Evolutionary conservation across 2,329 filamentous ascomycete genomes (phyloP), one percentile per base, ranked within the genome.

Genomic region (Geoglossum cookeanum): DNA sequence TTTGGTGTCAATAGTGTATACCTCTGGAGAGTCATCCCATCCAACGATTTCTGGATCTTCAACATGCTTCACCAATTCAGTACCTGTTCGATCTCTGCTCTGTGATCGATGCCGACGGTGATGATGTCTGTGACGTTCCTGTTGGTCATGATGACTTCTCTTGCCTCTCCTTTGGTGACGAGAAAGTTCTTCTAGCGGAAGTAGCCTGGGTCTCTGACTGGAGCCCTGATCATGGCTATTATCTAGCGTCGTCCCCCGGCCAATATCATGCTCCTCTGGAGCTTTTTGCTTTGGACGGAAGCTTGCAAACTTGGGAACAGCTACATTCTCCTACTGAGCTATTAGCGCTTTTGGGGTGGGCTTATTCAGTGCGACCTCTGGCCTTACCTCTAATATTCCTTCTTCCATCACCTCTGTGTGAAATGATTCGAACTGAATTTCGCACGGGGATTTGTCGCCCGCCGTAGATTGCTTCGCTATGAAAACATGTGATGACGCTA

Each of bases 271-370:
- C 53, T 57, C 27, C 15, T 33, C 27, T 15, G 59, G 56, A 35
- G 57, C 8, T 15, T 58, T 56, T 11, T 64, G 57, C 59, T 75
- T 77, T 59, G 77, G 78, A 62, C 78, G 83, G 72, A 90, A 91
- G 61, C 85, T 90, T 22, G 79, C 74, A 65, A 91, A 90, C 63
- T 82, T 87, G 8, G 86, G 85, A 27, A 85, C 73, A 63, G 35
- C 8, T 45, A 6, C 33, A 17, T 27, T 53, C 15, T 37, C 30
- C 33, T 35, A 35, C 15, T 13, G 7, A 32, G 37, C 17, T 37
- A n/a, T 53, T 53, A 53, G 13, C n/a, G 15, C 22, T 8, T 37
- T 17, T 37, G n/a, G 33, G 30, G 13, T 7, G n/a, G 30, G 15
- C 5, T 15, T 15, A 15, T 7, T 15, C 4, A 15, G 4, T 35